These are phyloP conservation scores for Globisporangium middletonii DNA, from an alignment of 352 stramenopile species.

Conservation along the genomic window DNA sequence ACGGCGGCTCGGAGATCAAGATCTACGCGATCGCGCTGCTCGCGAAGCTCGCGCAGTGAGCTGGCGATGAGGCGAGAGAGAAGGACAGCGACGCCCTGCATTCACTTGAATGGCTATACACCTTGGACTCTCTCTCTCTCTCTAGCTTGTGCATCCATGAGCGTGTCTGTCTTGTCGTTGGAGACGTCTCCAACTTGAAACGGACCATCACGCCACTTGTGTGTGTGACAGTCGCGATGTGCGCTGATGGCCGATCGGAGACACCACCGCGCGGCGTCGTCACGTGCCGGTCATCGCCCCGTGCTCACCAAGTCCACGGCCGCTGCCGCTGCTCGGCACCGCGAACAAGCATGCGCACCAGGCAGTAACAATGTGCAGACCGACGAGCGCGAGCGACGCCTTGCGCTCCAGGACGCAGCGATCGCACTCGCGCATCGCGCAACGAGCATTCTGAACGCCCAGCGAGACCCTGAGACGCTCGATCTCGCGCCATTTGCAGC, in stretches of 20 bases:
- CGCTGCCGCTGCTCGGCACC: not conserved
- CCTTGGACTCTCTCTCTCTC: too few relatives aligned
- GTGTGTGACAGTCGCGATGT: not conserved
- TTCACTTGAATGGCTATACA: not conserved
- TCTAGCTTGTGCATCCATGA: too few relatives aligned
- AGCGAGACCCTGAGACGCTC: conserved; percentile 50
- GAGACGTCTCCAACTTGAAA: too few relatives aligned
- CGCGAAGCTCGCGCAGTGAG: conserved; percentile 81
- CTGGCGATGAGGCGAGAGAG: not conserved
- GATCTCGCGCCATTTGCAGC: conserved; percentile 36
- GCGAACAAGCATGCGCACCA: not conserved
- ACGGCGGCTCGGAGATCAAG: conserved; percentile 86
- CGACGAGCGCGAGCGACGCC: conserved; percentile 30
- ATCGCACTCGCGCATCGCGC: conserved; percentile 38
- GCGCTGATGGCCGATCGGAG: not conserved
- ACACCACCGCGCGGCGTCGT: not conserved
- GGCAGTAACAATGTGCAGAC: conserved; percentile 28
- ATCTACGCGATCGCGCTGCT: conserved; percentile 81
- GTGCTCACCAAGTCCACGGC: conserved; percentile 5
- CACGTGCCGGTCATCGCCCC: not conserved
- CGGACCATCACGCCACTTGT: too few relatives aligned
- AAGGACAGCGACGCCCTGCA: not conserved
- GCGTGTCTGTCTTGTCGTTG: too few relatives aligned
- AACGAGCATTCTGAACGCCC: conserved; percentile 39
- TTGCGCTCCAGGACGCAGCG: conserved; percentile 27